Evolutionary conservation across 768 basidiomycete species (phyloP), one percentile per base, ranked within the genome.

Genomic region (Pleurotus eryngii): DNA sequence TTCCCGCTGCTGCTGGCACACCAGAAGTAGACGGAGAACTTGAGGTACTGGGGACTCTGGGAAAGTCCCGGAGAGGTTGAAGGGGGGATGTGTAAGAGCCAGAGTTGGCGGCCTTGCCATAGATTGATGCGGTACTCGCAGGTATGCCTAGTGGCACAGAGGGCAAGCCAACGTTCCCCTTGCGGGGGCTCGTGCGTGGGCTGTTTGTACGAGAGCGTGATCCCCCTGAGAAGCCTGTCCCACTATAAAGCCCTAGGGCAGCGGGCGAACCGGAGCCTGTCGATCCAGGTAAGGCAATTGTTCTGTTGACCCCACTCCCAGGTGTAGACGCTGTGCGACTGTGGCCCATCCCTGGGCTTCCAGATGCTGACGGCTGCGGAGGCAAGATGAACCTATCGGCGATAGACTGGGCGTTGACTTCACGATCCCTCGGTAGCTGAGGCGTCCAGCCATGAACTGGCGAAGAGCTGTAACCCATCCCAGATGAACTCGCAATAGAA

Each of bases 401-500:
- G 9, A 74, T 64, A 26, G 61, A 56, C 18, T 64, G 51, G 39
- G 64, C 30, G 45, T 45, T 59, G 46, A 15, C 18, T n/a, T 43
- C 55, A 7, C 37, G 59, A 48, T n/a, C 50, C 46, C 9, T 46
- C 11, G 30, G 30, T 35, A 11, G 30, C 15, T 43, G 37, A 60
- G 60, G 27, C 60, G 57, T 20, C 49, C 20, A 45, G 22, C n/a
- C 58, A 64, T 43, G 11, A 57, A 60, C 27, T 64, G 57, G 15
- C 50, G 59, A n/a, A 66, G 63, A 11, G 65, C 51, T 40, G 51
- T 54, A 54, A 7, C 51, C 51, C 39, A 54, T 45, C 12, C 55
- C 57, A 8, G 67, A 66, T 12, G 72, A 71, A 15, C 73, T 75
- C 0, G 77, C 71, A 51, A 81, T 69, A 7, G 81, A 83, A 56